Evolutionary conservation across 768 basidiomycete species (phyloP).

Genomic region (Lyophyllum semitale): DNA sequence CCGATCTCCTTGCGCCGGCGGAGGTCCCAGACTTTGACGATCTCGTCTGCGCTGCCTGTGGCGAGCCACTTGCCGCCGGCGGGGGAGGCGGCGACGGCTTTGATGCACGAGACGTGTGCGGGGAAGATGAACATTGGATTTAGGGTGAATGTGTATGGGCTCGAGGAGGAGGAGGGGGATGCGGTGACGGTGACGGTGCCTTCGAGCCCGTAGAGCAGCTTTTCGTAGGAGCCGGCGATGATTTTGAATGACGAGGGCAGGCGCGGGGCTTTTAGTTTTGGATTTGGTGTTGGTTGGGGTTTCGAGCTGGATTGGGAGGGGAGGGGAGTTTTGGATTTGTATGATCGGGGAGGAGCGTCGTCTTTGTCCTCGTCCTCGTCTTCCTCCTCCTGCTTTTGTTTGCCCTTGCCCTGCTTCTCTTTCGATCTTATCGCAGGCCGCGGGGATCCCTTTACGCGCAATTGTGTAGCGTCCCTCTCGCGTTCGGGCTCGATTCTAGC

Average conservation of each 20-base stretch:
- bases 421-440: neutral
- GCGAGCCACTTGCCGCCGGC: constrained; percentile 95
- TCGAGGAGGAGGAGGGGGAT: neutral
- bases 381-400: constrained; percentile 3
- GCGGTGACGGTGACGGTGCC: constrained; percentile 50
- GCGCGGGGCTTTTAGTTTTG: constrained; percentile 8
- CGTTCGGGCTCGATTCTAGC: neutral
- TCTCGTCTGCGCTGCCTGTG: constrained; percentile 94
- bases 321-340: constrained; percentile 19
- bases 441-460: constrained; percentile 1
- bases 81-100: constrained; percentile 86
- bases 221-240: constrained; percentile 94
- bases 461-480: neutral
- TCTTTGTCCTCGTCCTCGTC: neutral
- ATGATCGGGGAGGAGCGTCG: neutral
- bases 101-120: constrained; percentile 92
- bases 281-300: constrained; percentile 15
- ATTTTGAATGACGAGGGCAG: constrained; percentile 76
- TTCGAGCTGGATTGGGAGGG: constrained; percentile 15
- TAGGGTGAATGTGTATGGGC: constrained; percentile 32
- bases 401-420: neutral
- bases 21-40: constrained; percentile 96
- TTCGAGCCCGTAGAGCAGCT: constrained; percentile 88
- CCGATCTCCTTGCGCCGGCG: constrained; percentile 91
- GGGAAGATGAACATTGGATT: constrained; percentile 95